Base-by-base conservation (phyloP, 306 rosid species). In the Gleditsia sinensis region DNA sequence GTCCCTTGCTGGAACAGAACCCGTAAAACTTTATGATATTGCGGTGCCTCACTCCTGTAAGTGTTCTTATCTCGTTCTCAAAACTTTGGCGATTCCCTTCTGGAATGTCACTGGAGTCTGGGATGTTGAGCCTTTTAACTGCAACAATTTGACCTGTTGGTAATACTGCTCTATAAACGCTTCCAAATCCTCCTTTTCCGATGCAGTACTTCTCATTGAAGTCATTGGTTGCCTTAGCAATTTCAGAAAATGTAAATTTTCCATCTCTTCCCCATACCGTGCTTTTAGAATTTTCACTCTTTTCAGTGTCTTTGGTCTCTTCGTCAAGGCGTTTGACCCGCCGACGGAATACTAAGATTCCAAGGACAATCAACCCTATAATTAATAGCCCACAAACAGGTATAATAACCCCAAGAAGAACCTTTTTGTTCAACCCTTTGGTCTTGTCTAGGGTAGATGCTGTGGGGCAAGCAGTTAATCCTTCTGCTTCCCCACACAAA, bases 171-270 rank as follows among this genome's bases (percentile, higher is more conserved):
- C 66, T 85, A 64, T 85, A 91, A 21, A 91, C 96, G n/a, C 80
- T 88, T 72, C 94, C 96, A 55, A 78, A 85, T 60, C 96, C 96
- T 77, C 94, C 94, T 69, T 79, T 85, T 67, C 92, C 96, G 33
- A 91, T 80, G 88, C 89, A 88, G 72, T 78, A 74, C 32, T 74
- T 82, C 30, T 88, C 92, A 20, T 76, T 46, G 64, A 91, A 88
- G 83, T 88, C 82, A 27, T 80, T 57, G 0, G 90, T 88, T 60
- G 86, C 90, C 66, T 78, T 88, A 21, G 80, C 84, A 40, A 88
- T 69, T 40, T 84, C 87, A 30, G 83, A 3, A 34, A 86, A 90
- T 23, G 75, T 76, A 79, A 84, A 80, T 27, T 75, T 79, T 27
- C 56, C 82, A 14, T 88, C 82, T 55, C 72, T 84, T 64, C 59